Conservation (phyloP, 83 land plant genomes). For the Isoetes engelmannii region DNA sequence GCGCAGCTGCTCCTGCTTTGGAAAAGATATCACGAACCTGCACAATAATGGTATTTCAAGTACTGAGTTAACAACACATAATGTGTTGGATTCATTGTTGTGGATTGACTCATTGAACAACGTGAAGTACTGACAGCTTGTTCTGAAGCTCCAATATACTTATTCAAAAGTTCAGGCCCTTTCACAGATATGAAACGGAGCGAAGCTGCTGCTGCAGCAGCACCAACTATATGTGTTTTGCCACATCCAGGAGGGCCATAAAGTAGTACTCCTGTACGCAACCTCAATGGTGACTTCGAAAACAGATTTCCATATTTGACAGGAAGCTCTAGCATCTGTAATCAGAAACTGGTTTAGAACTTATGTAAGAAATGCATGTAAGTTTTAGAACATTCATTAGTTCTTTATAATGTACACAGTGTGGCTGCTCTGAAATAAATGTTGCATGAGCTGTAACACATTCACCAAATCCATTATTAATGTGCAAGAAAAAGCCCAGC, state of each 20-base stretch:
- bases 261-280: constrained; percentile 85
- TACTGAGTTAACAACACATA: too few species aligned
- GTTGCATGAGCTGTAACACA: not conserved
- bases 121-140: constrained; percentile 64
- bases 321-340: constrained; percentile 86
- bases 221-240: constrained; percentile 94
- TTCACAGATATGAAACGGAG: constrained; percentile 79
- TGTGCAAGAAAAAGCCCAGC: too few species aligned
- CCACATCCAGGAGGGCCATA: constrained; percentile 99
- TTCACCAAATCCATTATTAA: too few species aligned
- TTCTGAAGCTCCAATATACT: constrained; percentile 98
- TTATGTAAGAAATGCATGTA: not conserved
- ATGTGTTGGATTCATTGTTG: not conserved
- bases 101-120: too few species aligned
- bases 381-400: not conserved
- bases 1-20: constrained; percentile 93
- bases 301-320: constrained; percentile 77
- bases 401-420: not conserved
- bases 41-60: constrained; percentile 1
- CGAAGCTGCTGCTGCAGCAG: constrained; percentile 93
- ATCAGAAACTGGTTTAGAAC: not conserved
- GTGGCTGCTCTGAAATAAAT: not conserved
- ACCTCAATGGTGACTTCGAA: constrained; percentile 64
- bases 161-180: constrained; percentile 94
- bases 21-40: constrained; percentile 92